Evolutionary conservation across 2,329 filamentous ascomycete genomes (phyloP).

Genomic region (Coleophoma crateriformis): DNA sequence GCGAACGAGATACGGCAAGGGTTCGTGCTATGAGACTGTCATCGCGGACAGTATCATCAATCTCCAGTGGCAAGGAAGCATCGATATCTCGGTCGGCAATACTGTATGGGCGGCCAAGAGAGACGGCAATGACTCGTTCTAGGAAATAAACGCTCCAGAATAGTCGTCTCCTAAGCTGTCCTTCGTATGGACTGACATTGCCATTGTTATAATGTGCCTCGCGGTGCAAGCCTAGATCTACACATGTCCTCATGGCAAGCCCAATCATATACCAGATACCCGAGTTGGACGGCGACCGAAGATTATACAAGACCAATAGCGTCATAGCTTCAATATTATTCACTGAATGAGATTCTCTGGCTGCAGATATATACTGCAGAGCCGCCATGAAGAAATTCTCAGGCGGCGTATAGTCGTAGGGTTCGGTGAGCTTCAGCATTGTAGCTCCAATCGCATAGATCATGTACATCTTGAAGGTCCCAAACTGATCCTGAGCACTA

Average conservation of each 20-base stretch:
- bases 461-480: constrained; percentile 45
- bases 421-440: constrained; percentile 40
- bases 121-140: constrained; percentile 42
- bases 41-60: constrained; percentile 34
- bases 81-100: constrained; percentile 46
- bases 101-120: constrained; percentile 43
- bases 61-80: constrained; percentile 38
- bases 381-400: constrained; percentile 44
- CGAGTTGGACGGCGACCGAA: constrained; percentile 42
- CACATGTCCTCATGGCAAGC: constrained; percentile 45
- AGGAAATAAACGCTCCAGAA: constrained; percentile 48
- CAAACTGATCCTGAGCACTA: constrained; percentile 34
- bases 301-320: constrained; percentile 40
- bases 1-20: constrained; percentile 24
- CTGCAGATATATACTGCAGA: constrained; percentile 40
- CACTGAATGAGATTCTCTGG: constrained; percentile 40
- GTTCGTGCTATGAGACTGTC: constrained; percentile 16
- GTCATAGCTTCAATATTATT: constrained; percentile 48
- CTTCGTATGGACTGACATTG: constrained; percentile 32
- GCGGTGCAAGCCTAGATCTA: constrained; percentile 44
- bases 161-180: constrained; percentile 38
- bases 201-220: constrained; percentile 34
- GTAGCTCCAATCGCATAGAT: constrained; percentile 46
- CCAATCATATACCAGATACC: constrained; percentile 50
- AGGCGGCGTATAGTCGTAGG: constrained; percentile 31